phyloP scores from a whole-genome alignment of 768 basidiomycete species.

The Heimioporus sp. region DNA sequence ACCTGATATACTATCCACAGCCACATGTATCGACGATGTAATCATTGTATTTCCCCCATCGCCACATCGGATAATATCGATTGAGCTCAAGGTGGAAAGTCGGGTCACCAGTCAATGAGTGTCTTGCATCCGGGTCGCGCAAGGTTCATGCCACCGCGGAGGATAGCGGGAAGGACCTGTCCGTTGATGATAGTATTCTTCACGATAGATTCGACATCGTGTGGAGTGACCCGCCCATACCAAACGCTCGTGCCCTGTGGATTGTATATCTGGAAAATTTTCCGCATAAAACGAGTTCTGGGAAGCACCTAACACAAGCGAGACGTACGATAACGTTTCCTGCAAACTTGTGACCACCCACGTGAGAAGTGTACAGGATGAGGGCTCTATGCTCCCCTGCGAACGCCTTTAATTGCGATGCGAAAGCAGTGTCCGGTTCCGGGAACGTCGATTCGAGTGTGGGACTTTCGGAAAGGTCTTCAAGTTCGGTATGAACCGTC shows the following conservation, averaged over 20 bases:
- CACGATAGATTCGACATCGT: constrained; percentile 84
- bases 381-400: constrained; percentile 64
- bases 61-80: background rate
- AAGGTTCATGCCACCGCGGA: constrained; percentile 86
- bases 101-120: constrained; percentile 69
- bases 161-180: constrained; percentile 76
- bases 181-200: constrained; percentile 86
- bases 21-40: constrained; percentile 26
- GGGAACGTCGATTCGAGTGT: constrained; percentile 24
- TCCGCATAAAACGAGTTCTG: background rate
- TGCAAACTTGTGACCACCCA: constrained; percentile 91
- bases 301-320: background rate
- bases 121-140: constrained; percentile 62
- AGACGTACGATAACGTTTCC: constrained; percentile 84
- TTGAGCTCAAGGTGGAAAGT: background rate
- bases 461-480: constrained; percentile 44
- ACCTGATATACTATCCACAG: constrained; percentile 24
- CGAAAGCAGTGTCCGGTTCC: constrained; percentile 55
- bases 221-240: constrained; percentile 92
- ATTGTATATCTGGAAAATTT: constrained; percentile 65
- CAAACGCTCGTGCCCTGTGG: constrained; percentile 85
- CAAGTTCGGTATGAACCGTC: constrained; percentile 73
- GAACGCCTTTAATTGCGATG: constrained; percentile 45
- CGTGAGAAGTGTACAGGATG: constrained; percentile 84
- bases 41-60: constrained; percentile 9